Conservation (phyloP, 352 stramenopile genomes). For the Pythium vanterpoolii region DNA sequence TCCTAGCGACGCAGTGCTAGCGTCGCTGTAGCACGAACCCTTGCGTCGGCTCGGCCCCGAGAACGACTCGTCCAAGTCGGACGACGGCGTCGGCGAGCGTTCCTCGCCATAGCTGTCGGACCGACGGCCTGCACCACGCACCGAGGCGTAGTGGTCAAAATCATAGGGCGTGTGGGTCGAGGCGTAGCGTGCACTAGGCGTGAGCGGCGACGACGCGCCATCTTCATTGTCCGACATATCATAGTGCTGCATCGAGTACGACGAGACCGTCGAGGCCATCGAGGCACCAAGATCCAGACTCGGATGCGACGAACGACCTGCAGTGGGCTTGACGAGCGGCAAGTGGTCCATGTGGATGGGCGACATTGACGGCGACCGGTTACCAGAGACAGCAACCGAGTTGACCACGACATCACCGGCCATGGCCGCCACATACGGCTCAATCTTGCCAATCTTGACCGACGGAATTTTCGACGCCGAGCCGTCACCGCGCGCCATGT, state of each 20-base stretch:
- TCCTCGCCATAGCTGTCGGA: conserved; percentile 6
- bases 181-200: conserved; percentile 14
- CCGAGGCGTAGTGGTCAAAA: conserved; percentile 13
- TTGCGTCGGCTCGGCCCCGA: conserved; percentile 14
- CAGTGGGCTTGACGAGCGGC: conserved; percentile 13
- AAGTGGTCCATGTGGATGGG: conserved; percentile 22
- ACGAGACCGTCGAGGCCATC: conserved; percentile 65
- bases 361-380: neutral
- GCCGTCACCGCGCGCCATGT: conserved; percentile 21
- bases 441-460: conserved; percentile 25
- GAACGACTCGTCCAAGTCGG: conserved; percentile 14
- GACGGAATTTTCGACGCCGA: conserved; percentile 20
- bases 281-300: conserved; percentile 57
- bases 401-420: conserved; percentile 10
- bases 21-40: conserved; percentile 21
- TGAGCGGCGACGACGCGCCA: neutral
- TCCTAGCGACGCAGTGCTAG: conserved; percentile 14
- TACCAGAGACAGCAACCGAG: conserved; percentile 4
- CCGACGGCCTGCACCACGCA: neutral
- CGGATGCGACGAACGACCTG: conserved; percentile 8
- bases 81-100: neutral
- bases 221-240: conserved; percentile 60
- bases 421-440: conserved; percentile 6
- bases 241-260: conserved; percentile 38
- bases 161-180: conserved; percentile 14